Conservation (phyloP, 2,329 filamentous ascomycete genomes). For the Neofusicoccum ribis region DNA sequence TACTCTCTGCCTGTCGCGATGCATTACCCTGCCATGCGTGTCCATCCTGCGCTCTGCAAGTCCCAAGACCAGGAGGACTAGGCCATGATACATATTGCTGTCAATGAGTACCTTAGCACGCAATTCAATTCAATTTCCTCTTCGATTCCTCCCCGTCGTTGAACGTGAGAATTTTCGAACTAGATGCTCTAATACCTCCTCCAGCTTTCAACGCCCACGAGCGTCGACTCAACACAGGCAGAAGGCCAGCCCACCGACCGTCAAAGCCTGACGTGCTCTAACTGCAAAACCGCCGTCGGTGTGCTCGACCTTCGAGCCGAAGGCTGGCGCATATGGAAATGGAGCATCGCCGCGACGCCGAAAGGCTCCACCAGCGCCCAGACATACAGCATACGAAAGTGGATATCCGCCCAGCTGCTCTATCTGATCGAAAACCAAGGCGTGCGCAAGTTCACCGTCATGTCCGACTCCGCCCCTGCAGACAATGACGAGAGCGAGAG, state of each 20-base stretch:
- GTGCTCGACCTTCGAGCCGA: slow-evolving; percentile 44
- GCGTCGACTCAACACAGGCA: background rate
- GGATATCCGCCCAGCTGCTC: slow-evolving; percentile 58
- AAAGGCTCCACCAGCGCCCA: background rate
- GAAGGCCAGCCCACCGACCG: background rate
- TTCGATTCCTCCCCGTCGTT: background rate
- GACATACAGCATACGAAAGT: slow-evolving; percentile 38
- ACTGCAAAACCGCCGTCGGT: slow-evolving; percentile 40
- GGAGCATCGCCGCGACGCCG: slow-evolving; percentile 39
- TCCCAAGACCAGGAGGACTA: slow-evolving; percentile 2
- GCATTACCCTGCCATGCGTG: background rate
- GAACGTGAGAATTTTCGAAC: background rate
- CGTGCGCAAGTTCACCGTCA: slow-evolving; percentile 51
- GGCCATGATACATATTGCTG: slow-evolving; percentile 2
- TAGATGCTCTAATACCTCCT: slow-evolving; percentile 1
- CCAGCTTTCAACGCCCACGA: background rate
- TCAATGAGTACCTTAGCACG: slow-evolving; percentile 17
- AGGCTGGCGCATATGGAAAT: slow-evolving; percentile 55
- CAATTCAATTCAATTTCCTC: background rate
- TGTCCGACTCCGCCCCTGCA: background rate
- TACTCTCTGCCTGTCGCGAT: background rate
- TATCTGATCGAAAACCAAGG: slow-evolving; percentile 57
- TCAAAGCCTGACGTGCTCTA: slow-evolving; percentile 36
- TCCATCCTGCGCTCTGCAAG: background rate
- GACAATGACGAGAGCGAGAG: background rate